A percentile compares a stretch with the other conserved stretches of the same genome.
Evolutionary conservation across 208 protist genomes (phyloP).

Genomic region (Acanthamoeba lenticulata): DNA sequence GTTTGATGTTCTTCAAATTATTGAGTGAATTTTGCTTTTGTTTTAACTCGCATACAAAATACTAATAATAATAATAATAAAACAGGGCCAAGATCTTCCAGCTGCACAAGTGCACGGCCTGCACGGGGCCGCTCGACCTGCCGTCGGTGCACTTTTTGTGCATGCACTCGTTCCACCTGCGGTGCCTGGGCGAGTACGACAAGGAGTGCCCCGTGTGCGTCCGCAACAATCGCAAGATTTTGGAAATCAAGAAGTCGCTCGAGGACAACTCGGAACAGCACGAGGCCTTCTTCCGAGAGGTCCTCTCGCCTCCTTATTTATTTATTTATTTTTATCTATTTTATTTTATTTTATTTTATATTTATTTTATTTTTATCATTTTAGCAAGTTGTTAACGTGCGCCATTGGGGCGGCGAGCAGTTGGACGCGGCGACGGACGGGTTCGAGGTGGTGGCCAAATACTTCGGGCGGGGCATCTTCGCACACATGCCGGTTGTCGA

Average conservation of each 20-base stretch:
- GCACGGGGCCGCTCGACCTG: constrained; percentile 90
- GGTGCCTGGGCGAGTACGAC: constrained; percentile 88
- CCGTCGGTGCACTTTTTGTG: constrained; percentile 95
- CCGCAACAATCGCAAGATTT: constrained; percentile 80
- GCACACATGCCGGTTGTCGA: background rate
- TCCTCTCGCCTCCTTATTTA: background rate
- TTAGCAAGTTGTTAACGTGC: background rate
- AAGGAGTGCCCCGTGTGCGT: constrained; percentile 86
- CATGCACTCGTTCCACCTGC: constrained; percentile 93
- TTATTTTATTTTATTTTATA: too few relatives aligned
- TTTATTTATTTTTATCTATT: too few relatives aligned
- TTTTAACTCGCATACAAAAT: too few relatives aligned
- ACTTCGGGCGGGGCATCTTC: constrained; percentile 92
- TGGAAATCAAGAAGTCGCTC: constrained; percentile 85
- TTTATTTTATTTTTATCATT: background rate
- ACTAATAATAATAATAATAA: too few relatives aligned
- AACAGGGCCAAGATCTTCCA: constrained; percentile 91
- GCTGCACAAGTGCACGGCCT: constrained; percentile 89
- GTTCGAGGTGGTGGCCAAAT: constrained; percentile 92
- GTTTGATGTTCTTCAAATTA: too few relatives aligned
- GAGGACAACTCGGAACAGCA: constrained; percentile 84
- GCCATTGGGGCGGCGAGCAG: background rate
- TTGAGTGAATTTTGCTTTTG: too few relatives aligned
- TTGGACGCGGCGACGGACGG: constrained; percentile 86
- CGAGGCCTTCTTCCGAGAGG: constrained; percentile 88